Conservation (phyloP, 2,329 filamentous ascomycete species). For the Eutypella sp. region DNA sequence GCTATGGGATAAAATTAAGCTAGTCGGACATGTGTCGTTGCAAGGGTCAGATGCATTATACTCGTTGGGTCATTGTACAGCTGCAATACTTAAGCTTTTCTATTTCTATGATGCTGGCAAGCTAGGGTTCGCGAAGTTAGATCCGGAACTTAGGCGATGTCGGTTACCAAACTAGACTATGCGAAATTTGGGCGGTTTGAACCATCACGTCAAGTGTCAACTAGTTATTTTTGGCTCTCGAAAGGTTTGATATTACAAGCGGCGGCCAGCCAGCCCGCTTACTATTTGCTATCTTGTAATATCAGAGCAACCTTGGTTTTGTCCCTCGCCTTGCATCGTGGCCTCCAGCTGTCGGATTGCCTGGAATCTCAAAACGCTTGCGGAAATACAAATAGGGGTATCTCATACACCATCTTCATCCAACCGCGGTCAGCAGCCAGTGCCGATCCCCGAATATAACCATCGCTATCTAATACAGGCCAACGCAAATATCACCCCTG, state of each 20-base stretch:
- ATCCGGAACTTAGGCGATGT: too few species aligned
- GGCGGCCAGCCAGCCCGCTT: background rate
- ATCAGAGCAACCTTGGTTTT: background rate
- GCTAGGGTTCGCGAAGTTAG: too few species aligned
- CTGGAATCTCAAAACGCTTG: background rate
- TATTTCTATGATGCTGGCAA: too few species aligned
- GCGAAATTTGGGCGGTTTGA: too few species aligned
- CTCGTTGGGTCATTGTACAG: too few species aligned
- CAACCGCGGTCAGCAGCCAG: background rate
- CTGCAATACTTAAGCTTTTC: too few species aligned
- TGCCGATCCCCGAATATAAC: background rate
- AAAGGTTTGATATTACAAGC: background rate
- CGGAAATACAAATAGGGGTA: background rate
- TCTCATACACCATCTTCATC: background rate
- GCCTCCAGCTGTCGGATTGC: background rate
- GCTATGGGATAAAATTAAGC: too few species aligned
- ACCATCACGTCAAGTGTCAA: too few species aligned
- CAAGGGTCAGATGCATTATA: too few species aligned
- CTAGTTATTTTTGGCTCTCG: constrained; percentile 2
- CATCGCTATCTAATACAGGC: constrained; percentile 42
- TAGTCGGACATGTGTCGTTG: too few species aligned
- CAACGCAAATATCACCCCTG: constrained; percentile 56
- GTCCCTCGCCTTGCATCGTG: background rate
- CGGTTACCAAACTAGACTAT: too few species aligned
- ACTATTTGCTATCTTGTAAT: background rate